Percentiles rank a stretch among this genome's conserved stretches.
Conservation (phyloP, 257 asterid species). For the Penstemon newberryi region DNA sequence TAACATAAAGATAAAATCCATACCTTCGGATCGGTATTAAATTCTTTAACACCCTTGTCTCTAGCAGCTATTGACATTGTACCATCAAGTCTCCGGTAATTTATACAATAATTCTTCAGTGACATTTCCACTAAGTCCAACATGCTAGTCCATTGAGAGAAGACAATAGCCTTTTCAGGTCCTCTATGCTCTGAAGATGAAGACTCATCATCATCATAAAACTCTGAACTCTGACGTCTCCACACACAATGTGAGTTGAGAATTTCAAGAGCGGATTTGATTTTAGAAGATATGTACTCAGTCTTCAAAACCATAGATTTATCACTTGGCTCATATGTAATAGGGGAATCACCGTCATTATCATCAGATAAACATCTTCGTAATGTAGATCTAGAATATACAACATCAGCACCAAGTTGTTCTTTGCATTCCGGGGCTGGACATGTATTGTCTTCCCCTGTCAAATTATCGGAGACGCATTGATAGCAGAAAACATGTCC, state of each 20-base stretch:
- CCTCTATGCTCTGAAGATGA: slow-evolving; percentile 43
- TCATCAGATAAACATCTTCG: slow-evolving; percentile 57
- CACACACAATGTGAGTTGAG: slow-evolving; percentile 52
- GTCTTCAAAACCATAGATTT: slow-evolving; percentile 48
- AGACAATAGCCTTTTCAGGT: slow-evolving; percentile 83
- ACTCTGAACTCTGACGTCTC: slow-evolving; percentile 35
- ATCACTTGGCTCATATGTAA: slow-evolving; percentile 43
- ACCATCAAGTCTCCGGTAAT: slow-evolving; percentile 91
- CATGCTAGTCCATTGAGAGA: slow-evolving; percentile 99
- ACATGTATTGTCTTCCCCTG: slow-evolving; percentile 86
- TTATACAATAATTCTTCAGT: slow-evolving; percentile 47
- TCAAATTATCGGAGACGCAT: slow-evolving; percentile 78
- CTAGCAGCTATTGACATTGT: slow-evolving; percentile 92
- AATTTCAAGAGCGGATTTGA: slow-evolving; percentile 68
- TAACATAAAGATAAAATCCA: slow-evolving; percentile 27
- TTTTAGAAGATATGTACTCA: slow-evolving; percentile 72
- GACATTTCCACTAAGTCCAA: slow-evolving; percentile 81
- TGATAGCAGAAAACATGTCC: slow-evolving; percentile 95
- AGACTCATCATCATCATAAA: slow-evolving; percentile 33
- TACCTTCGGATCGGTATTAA: slow-evolving; percentile 85
- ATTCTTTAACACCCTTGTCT: slow-evolving; percentile 94
- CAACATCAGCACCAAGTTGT: slow-evolving; percentile 82
- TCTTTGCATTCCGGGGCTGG: slow-evolving; percentile 84
- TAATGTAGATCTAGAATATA: slow-evolving; percentile 66
- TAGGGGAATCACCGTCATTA: slow-evolving; percentile 41